Evolutionary conservation across 192 early-diverging fungal species (phyloP).

Genomic region (Phycomyces blakesleeanus): DNA sequence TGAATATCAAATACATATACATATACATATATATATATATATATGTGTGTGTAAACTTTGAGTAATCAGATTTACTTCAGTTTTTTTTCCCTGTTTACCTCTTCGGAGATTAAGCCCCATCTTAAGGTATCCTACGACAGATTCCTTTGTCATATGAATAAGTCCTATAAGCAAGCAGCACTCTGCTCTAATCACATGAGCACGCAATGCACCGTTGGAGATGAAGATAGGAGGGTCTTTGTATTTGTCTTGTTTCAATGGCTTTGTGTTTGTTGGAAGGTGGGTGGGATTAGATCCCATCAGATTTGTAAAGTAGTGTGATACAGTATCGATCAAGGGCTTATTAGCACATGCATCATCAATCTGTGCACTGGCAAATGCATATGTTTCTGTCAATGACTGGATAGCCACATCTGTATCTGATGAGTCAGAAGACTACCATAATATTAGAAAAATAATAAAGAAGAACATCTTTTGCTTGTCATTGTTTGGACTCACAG

Average conservation of each 20-base stretch:
- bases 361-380: constrained; percentile 46
- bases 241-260: constrained; percentile 16
- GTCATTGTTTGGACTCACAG: constrained; percentile 14
- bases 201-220: constrained; percentile 50
- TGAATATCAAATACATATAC: constrained; percentile 16
- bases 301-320: constrained; percentile 41
- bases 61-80: too few relatives aligned
- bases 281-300: constrained; percentile 31
- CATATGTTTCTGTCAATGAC: constrained; percentile 37
- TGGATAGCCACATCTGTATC: constrained; percentile 44
- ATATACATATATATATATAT: too few relatives aligned
- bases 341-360: constrained; percentile 44
- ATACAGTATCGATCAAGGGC: constrained; percentile 29
- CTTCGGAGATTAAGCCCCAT: constrained; percentile 48
- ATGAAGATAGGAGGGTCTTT: constrained; percentile 30
- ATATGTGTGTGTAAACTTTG: too few relatives aligned
- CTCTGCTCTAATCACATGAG: constrained; percentile 50
- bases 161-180: constrained; percentile 44
- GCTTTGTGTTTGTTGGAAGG: constrained; percentile 26
- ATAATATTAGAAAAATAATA: neutral
- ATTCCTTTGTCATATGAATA: constrained; percentile 45
- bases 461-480: neutral
- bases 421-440: constrained; percentile 39
- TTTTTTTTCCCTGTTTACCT: constrained; percentile 46
- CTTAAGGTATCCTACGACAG: constrained; percentile 50